Base-by-base conservation (phyloP, 2,329 filamentous ascomycete genomes). In the Colletotrichum euphorbiae region DNA sequence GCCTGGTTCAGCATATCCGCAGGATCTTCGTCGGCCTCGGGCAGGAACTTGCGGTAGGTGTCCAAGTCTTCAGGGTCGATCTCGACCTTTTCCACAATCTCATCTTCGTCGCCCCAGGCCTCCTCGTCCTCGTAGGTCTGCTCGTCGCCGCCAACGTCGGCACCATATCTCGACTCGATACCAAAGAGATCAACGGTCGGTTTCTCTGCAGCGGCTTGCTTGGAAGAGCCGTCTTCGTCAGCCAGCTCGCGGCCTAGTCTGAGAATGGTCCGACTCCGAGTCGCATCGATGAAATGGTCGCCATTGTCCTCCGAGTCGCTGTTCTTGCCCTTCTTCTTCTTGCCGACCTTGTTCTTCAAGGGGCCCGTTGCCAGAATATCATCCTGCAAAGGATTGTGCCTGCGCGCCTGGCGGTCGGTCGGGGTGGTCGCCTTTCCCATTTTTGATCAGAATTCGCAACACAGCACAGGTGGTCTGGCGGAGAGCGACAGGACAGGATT, bases 341-440 rank as follows among this genome's bases (percentile, higher is more conserved):
- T 93, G 73, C 90, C 90, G 33, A 89, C 85, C 84, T 94, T 90
- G 77, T 89, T 89, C 82, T 94, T 89, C 75, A 95, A 78, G 72
- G 90, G 83, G 69, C 90, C 85, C 66, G 90, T 86, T 72, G 93
- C 85, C 73, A 91, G 81, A 76, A 98, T 85, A 75, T 98, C 96
- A 76, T 97, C 92, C 74, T 95, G 91, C 69, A 99, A 91, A 45
- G 95, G 94, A 73, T 97, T 97, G 81, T 98, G 95, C 72, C 93
- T 90, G 75, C 91, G 89, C 73, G 84, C 84, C 77, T 85, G 88
- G 72, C 78, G 81, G 66, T 84, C 84, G 72, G 83, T 85, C 17
- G 88, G 84, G 65, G 87, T 87, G 31, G 84, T 87, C 55, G 91
- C 89, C 83, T 97, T 97, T 42, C 94, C 93, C 94, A 97, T 97